Evolutionary conservation across 129 eudicot species (phyloP).

Genomic region (Calendula officinalis): DNA sequence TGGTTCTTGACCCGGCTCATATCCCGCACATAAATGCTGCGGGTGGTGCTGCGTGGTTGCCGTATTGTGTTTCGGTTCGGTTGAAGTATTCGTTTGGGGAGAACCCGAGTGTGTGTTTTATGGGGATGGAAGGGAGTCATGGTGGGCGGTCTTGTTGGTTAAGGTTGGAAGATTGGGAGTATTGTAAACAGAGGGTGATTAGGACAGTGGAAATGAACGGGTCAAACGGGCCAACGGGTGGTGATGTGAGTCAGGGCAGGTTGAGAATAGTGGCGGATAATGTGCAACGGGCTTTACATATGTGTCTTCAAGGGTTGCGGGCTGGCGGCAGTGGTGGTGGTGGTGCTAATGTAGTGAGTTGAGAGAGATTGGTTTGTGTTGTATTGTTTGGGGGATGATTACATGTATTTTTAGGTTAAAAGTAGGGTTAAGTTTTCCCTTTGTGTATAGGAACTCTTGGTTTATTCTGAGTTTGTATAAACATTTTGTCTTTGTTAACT

Average conservation of each 20-base stretch:
- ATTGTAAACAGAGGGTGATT: conserved; percentile 74
- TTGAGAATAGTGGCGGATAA: conserved; percentile 82
- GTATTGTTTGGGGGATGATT: conserved; percentile 25
- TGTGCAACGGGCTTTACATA: conserved; percentile 69
- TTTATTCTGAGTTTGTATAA: conserved; percentile 23
- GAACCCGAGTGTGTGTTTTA: conserved; percentile 61
- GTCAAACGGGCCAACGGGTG: conserved; percentile 48
- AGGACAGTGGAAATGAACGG: conserved; percentile 71
- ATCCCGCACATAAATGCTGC: conserved; percentile 90
- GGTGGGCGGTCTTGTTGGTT: conserved; percentile 96
- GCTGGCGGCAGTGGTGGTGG: conserved; percentile 40
- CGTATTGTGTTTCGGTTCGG: conserved; percentile 91
- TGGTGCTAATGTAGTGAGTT: conserved; percentile 14
- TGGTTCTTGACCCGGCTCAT: conserved; percentile 85
- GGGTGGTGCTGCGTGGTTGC: conserved; percentile 99
- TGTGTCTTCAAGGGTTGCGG: conserved; percentile 69
- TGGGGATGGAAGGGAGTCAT: conserved; percentile 99
- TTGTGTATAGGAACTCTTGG: conserved; percentile 31
- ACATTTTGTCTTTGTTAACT: conserved; percentile 24
- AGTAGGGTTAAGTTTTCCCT: conserved; percentile 32
- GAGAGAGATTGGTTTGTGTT: conserved; percentile 22
- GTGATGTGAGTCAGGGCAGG: conserved; percentile 75
- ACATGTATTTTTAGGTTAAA: conserved; percentile 27
- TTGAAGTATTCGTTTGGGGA: conserved; percentile 81
- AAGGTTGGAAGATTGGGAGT: conserved; percentile 81